These are phyloP conservation scores for Vigna hirtella DNA, from an alignment of 306 rosid species.

Conservation along the genomic window DNA sequence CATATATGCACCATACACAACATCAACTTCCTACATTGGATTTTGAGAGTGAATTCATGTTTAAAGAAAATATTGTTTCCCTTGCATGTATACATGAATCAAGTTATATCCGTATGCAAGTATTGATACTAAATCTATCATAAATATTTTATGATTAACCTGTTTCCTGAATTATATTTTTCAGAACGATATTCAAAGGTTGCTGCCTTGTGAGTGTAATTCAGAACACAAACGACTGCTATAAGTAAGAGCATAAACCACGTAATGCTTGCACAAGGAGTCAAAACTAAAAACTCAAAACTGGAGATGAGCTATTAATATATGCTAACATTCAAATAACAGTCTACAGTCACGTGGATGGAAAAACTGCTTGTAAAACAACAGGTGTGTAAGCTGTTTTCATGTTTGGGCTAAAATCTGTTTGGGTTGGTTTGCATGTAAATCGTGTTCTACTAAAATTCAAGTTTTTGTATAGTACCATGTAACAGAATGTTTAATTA, in stretches of 20 bases:
- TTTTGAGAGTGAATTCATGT: no score
- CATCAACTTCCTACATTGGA: no score
- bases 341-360: constrained; percentile 63
- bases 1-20: no score
- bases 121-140: constrained; percentile 9
- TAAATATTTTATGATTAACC: constrained; percentile 22
- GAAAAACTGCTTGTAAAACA: constrained; percentile 73
- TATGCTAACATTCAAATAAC: background rate
- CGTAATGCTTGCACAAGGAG: background rate
- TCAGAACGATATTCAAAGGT: constrained; percentile 92
- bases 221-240: constrained; percentile 18
- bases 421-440: no score
- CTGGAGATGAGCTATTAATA: constrained; percentile 4
- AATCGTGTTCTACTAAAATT: no score
- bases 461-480: no score
- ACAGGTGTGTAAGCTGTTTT: constrained; percentile 90
- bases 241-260: constrained; percentile 1
- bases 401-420: background rate
- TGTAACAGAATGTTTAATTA: no score
- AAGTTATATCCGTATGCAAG: background rate
- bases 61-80: background rate
- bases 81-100: background rate
- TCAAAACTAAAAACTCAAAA: background rate
- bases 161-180: constrained; percentile 33
- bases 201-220: constrained; percentile 59